Percentiles rank a stretch among this genome's conserved stretches.
Conservation (phyloP, 2,329 filamentous ascomycete species). For the Pochonia chlamydosporia region DNA sequence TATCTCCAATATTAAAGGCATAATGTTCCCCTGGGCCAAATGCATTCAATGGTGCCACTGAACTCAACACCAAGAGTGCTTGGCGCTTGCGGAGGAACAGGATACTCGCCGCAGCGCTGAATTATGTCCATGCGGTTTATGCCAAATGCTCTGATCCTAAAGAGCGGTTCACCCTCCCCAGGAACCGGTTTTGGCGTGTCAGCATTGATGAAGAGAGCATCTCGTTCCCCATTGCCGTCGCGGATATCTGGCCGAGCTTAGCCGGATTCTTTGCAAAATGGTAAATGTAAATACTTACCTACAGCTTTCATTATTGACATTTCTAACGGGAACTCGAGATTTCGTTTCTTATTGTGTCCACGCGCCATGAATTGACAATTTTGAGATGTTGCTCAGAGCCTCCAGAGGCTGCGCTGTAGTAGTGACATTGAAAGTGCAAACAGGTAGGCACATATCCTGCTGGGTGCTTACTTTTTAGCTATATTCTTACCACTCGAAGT, state of each 20-base stretch:
- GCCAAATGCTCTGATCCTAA: constrained; percentile 76
- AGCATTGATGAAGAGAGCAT: constrained; percentile 54
- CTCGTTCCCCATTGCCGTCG: constrained; percentile 47
- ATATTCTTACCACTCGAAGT: no score
- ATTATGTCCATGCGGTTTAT: constrained; percentile 82
- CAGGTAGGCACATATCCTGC: no score
- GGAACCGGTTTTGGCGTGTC: constrained; percentile 45
- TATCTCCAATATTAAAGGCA: constrained; percentile 66
- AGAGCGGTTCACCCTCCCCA: constrained; percentile 63
- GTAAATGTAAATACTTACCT: constrained; percentile 21
- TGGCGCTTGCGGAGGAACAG: constrained; percentile 64
- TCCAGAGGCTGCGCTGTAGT: no score
- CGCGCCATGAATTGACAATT: no score
- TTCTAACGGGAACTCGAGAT: no score
- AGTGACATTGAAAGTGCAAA: no score
- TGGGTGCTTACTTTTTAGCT: no score
- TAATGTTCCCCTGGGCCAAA: constrained; percentile 46
- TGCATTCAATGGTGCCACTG: constrained; percentile 58
- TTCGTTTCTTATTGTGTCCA: no score
- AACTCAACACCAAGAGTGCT: constrained; percentile 73
- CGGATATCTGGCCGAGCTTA: constrained; percentile 47
- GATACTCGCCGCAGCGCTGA: constrained; percentile 69
- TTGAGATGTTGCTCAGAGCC: no score
- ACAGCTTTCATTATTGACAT: constrained; percentile 39
- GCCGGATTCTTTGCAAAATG: background rate